phyloP scores from a whole-genome alignment of 768 basidiomycete genomes.

The Pisolithus orientalis region DNA sequence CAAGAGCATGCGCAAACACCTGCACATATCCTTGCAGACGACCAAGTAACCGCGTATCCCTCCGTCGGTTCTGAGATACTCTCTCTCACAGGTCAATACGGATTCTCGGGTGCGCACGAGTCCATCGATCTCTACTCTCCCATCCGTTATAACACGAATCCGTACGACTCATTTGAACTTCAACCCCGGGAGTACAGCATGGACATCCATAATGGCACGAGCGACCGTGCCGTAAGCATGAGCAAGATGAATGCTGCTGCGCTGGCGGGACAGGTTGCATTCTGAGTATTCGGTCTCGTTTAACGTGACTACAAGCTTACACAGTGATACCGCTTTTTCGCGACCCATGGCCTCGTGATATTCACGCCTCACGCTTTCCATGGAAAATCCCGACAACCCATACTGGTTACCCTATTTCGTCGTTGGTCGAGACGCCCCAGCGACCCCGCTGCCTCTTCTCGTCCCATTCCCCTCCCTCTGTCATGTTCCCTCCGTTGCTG shows the following conservation, averaged over 20 bases:
- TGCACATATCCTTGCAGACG: constrained; percentile 3
- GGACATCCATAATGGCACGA: not conserved
- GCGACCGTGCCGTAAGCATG: not conserved
- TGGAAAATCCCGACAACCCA: too few species aligned
- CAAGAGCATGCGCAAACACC: not conserved
- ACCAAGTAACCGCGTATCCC: constrained; percentile 10
- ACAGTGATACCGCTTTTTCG: too few species aligned
- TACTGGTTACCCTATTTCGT: too few species aligned
- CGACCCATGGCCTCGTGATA: too few species aligned
- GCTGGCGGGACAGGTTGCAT: not conserved
- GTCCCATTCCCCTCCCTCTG: not conserved
- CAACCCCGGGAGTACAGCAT: constrained; percentile 26
- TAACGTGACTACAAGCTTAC: too few species aligned
- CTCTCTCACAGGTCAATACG: constrained; percentile 13
- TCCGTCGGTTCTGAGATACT: not conserved
- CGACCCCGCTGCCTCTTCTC: too few species aligned
- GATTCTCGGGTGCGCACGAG: constrained; percentile 12
- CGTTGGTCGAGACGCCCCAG: too few species aligned
- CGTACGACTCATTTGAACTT: constrained; percentile 30
- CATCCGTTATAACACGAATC: constrained; percentile 9
- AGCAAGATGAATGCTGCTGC: not conserved
- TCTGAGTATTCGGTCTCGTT: not conserved
- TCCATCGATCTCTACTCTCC: constrained; percentile 13
- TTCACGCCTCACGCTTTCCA: too few species aligned
- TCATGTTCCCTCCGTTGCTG: not conserved